Evolutionary conservation across 495 filamentous ascomycete genomes (phyloP).

Genomic region (Daldinia grandis): DNA sequence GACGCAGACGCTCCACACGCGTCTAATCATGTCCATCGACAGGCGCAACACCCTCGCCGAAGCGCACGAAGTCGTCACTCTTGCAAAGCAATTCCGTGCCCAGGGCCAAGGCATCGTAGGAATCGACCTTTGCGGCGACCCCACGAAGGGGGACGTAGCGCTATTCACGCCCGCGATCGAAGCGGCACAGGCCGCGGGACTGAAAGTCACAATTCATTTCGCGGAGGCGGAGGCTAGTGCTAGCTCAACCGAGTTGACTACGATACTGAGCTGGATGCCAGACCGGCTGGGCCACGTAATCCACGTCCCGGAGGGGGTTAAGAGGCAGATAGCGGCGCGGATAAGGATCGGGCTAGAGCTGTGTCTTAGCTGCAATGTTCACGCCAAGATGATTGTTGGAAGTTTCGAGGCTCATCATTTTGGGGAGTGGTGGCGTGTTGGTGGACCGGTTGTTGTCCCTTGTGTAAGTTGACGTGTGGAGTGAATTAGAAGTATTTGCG

Average conservation of each 20-base stretch:
- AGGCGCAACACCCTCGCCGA: constrained; percentile 65
- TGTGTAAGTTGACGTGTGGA: constrained; percentile 43
- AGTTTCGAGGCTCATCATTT: constrained; percentile 78
- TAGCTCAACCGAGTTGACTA: constrained; percentile 64
- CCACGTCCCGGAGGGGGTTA: constrained; percentile 67
- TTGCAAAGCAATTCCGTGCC: constrained; percentile 64
- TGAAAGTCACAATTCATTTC: constrained; percentile 80
- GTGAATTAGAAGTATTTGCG: background rate
- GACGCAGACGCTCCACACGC: constrained; percentile 35
- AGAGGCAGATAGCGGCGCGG: constrained; percentile 61
- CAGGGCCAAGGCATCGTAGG: constrained; percentile 73
- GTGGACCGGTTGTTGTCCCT: constrained; percentile 48
- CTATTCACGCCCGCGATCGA: constrained; percentile 65
- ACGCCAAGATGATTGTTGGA: constrained; percentile 74
- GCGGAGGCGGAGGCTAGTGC: constrained; percentile 68
- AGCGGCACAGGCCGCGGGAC: constrained; percentile 58
- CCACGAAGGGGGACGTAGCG: constrained; percentile 66
- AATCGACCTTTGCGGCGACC: constrained; percentile 84
- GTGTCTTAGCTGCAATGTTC: constrained; percentile 83
- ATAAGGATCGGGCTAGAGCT: constrained; percentile 72
- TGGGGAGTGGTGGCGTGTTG: constrained; percentile 65
- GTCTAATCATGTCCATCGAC: constrained; percentile 81
- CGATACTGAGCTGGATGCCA: constrained; percentile 70
- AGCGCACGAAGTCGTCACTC: constrained; percentile 67
- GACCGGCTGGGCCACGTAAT: constrained; percentile 84